Base-by-base conservation (phyloP, 805 yeast genomes). In the Schwanniomyces pseudopolymorphus region DNA sequence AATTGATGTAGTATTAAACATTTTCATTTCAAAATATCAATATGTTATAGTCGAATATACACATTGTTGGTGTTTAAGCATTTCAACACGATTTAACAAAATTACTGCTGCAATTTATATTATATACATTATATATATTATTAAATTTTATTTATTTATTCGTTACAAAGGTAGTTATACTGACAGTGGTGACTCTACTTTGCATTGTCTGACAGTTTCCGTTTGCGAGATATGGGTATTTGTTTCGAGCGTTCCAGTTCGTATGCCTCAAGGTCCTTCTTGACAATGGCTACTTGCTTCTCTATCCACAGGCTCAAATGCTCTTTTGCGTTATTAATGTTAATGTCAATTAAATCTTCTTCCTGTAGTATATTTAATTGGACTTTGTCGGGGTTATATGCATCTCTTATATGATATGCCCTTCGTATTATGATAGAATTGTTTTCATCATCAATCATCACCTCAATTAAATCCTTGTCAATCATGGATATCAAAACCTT, bases 401-500 rank as follows among this genome's bases (percentile, higher is more conserved):
- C 62, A 50, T 72, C 77, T 31, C 74, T 53, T 11, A 61, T 44
- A 5, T 52, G 54, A 2, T 36, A 20, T 11, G 64, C 50, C 16
- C 50, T 58, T 7, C 40, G 39, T 1, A 69, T 56, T 3, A 42
- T 44, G 40, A 66, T 46, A 5, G 40, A 19, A 0, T 52, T 46
- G 6, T 40, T 40, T 25, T 51, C 55, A 36, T 67, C 66, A 49
- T 71, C 68, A 10, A 72, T 62, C 47, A 53, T 61, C 6, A 60
- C 52, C 13, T 56, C 55, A 6, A 69, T 48, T 10, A 55, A 36
- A 4, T 53, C 53, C 11, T 59, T 51, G 38, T 66, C 64, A 8
- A 54, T 50, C 64, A 69, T 52, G 2, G 51, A 46, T 11, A 69
- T 61, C 5, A 67, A 42, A 8, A 58, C 44, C 33, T 33, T 39